A percentile compares a stretch with the other conserved stretches of the same genome.
Conservation (phyloP, 2,329 filamentous ascomycete genomes). For the Furcasterigmium furcatum region DNA sequence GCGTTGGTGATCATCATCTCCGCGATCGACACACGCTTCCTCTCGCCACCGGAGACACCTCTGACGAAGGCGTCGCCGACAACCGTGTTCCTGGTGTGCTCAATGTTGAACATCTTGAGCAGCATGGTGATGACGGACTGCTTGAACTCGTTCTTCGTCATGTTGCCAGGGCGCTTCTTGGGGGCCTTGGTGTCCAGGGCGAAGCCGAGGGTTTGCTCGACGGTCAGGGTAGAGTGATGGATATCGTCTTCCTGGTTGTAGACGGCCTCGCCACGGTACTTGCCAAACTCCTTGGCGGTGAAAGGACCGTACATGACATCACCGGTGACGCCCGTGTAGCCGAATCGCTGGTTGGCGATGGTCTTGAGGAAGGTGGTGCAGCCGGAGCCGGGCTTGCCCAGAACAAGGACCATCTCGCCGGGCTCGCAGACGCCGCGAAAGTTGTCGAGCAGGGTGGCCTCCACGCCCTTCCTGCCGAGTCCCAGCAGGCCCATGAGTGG, state of each 20-base stretch:
- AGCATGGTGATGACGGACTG: conserved; percentile 70
- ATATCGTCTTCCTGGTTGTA: conserved; percentile 88
- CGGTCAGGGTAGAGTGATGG: conserved; percentile 80
- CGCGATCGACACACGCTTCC: conserved; percentile 78
- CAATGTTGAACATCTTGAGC: conserved; percentile 91
- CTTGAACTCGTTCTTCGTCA: conserved; percentile 73
- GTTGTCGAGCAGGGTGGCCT: conserved; percentile 70
- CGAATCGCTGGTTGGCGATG: conserved; percentile 62
- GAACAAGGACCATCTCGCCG: conserved; percentile 84
- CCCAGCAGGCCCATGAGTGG: conserved; percentile 64
- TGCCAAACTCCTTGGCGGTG: conserved; percentile 65
- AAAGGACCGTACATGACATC: conserved; percentile 78
- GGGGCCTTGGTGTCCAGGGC: conserved; percentile 83
- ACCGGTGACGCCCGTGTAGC: conserved; percentile 55
- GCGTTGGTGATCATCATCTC: conserved; percentile 78
- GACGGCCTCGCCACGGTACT: conserved; percentile 77
- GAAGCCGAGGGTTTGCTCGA: conserved; percentile 83
- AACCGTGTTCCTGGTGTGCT: conserved; percentile 80
- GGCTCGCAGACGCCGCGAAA: conserved; percentile 71
- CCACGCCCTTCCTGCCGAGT: conserved; percentile 61
- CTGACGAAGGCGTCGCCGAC: conserved; percentile 81
- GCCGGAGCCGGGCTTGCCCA: conserved; percentile 72
- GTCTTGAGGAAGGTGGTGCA: conserved; percentile 69
- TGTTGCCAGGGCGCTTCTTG: conserved; percentile 70
- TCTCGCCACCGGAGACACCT: conserved; percentile 76